Base-by-base conservation (phyloP, 2,329 filamentous ascomycete genomes). In the Neofusicoccum laricinum region DNA sequence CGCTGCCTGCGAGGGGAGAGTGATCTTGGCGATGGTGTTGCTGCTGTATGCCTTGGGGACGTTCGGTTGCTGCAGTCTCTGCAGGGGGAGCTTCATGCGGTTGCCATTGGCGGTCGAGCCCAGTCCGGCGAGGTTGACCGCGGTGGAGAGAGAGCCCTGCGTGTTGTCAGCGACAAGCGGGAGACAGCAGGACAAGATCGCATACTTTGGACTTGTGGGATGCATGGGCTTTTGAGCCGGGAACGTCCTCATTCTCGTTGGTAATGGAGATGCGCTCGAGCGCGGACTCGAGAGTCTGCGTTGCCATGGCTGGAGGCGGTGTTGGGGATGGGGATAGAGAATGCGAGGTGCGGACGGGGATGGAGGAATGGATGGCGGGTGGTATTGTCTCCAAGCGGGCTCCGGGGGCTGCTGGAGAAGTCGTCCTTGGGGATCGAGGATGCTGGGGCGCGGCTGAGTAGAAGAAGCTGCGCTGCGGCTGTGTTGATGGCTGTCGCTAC, bases 201-300 rank as follows among this genome's bases (percentile, higher is more conserved):
- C 74, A 64, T 82, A 94, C 93, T 88, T 96, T 96, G 67, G 86
- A 78, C 79, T 96, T 96, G 69, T 86, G 82, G 75, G 90, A 88
- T 30, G 75, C 68, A 67, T 25, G 34, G 64, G 79, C 79, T 67
- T 79, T 81, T 67, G 86, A 83, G 63, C 80, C 80, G 36, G 81
- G 78, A 65, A 92, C 74, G 64, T 81, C 78, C 64, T 80, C 89
- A 74, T 94, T 96, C 79, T 97, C 93, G 74, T 97, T 93, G 71
- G 91, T 90, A 67, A 97, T 91, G 19, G 91, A 90, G 80, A 97
- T 86, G 78, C 89, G 89, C 87, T 97, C 93, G 74, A 98, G 92
- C 71, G 91, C 91, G 79, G 90, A 84, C 80, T 97, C 94, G 51
- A 98, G 84, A 59, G 87, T 88, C 70, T 91, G 87, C 65, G 90